Conservation (phyloP, 805 yeast genomes). For the Pichia paraexigua region DNA sequence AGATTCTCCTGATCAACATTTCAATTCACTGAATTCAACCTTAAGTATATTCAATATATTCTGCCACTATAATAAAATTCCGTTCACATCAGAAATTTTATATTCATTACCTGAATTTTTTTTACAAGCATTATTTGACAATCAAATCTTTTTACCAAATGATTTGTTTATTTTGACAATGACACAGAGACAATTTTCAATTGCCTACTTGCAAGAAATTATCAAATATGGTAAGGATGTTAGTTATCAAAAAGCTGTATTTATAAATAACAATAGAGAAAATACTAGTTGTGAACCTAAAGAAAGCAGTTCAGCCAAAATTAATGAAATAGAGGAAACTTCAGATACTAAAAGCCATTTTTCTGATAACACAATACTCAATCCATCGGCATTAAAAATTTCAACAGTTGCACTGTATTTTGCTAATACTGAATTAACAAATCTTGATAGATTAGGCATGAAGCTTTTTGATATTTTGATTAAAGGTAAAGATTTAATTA, state of each 20-base stretch:
- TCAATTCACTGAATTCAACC: slow-evolving; percentile 31
- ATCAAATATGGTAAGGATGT: slow-evolving; percentile 9
- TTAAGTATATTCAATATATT: slow-evolving; percentile 27
- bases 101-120: slow-evolving; percentile 23
- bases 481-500: slow-evolving; percentile 12
- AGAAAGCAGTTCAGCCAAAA: background rate
- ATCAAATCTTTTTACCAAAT: slow-evolving; percentile 12
- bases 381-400: slow-evolving; percentile 23
- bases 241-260: slow-evolving; percentile 16
- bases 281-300: background rate
- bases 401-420: slow-evolving; percentile 19
- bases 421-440: slow-evolving; percentile 11
- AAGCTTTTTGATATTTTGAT: slow-evolving; percentile 20
- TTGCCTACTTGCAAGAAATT: slow-evolving; percentile 9
- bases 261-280: slow-evolving; percentile 24
- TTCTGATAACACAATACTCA: slow-evolving; percentile 22
- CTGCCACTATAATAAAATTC: slow-evolving; percentile 24
- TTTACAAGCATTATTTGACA: slow-evolving; percentile 18
- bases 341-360: slow-evolving; percentile 2
- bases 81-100: slow-evolving; percentile 26
- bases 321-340: background rate
- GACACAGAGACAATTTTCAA: slow-evolving; percentile 16
- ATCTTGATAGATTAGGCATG: slow-evolving; percentile 19
- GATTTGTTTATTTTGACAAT: slow-evolving; percentile 22
- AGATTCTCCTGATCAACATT: slow-evolving; percentile 11